These are phyloP conservation scores for Tricholoma matsutake DNA, from an alignment of 768 basidiomycete species.

Conservation along the genomic window DNA sequence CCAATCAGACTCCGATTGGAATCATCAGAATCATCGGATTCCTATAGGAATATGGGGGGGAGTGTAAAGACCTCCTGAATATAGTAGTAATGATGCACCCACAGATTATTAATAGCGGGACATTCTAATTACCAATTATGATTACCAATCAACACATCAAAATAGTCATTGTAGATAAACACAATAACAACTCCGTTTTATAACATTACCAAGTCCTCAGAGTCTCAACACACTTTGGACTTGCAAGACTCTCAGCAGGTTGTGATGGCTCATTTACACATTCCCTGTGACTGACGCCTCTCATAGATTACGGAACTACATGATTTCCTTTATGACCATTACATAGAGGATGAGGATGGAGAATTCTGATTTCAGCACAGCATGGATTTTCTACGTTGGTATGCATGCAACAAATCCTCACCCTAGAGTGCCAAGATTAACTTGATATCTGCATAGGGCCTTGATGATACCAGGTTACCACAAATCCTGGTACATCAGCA, in stretches of 20 bases:
- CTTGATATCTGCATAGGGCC: conserved; percentile 55
- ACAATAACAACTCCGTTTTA: too few relatives aligned
- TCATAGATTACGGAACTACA: conserved; percentile 85
- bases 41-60: too few relatives aligned
- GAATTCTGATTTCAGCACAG: conserved; percentile 95
- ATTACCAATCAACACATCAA: too few relatives aligned
- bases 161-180: too few relatives aligned
- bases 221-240: conserved; percentile 71
- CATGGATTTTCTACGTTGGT: conserved; percentile 93
- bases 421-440: conserved; percentile 1
- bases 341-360: conserved; percentile 95
- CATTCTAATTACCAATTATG: too few relatives aligned
- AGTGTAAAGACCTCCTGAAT: too few relatives aligned
- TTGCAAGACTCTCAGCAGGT: conserved; percentile 78
- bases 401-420: conserved; percentile 11
- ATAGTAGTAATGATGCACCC: too few relatives aligned
- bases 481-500: conserved; percentile 95
- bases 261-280: conserved; percentile 8
- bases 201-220: too few relatives aligned
- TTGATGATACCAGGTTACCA: conserved; percentile 90
- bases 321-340: conserved; percentile 86
- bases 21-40: too few relatives aligned
- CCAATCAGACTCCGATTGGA: too few relatives aligned
- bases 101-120: too few relatives aligned
- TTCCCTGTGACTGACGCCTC: conserved; percentile 4